Conservation (phyloP, 768 basidiomycete genomes). For the Hortiboletus campestris region DNA sequence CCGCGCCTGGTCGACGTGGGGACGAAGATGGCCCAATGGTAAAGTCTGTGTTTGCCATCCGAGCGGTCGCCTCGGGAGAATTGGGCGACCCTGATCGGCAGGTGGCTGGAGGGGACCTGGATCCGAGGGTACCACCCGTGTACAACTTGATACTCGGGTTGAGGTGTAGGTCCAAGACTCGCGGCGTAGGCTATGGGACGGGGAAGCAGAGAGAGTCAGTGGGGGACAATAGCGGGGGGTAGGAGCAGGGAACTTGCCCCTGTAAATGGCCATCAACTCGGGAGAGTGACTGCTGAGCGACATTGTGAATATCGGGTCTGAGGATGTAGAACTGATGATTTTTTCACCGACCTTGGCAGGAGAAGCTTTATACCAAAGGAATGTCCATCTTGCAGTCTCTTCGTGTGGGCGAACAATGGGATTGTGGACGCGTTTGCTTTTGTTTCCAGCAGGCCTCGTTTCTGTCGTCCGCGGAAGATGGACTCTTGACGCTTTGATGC, state of each 20-base stretch:
- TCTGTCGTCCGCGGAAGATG: neutral
- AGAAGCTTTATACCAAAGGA: constrained; percentile 8
- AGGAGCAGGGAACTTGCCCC: neutral
- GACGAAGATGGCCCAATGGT: constrained; percentile 26
- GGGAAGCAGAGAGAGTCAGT: neutral
- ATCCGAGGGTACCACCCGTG: neutral
- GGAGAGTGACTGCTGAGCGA: neutral
- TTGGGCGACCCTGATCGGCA: constrained; percentile 17
- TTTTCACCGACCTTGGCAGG: constrained; percentile 4
- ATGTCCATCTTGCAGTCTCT: neutral
- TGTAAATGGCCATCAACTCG: constrained; percentile 9
- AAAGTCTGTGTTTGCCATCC: neutral
- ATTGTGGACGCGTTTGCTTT: neutral
- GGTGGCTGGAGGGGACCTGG: constrained; percentile 11
- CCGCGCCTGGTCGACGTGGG: constrained; percentile 18
- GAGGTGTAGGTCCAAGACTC: neutral
- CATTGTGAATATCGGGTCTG: constrained; percentile 4
- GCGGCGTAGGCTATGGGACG: constrained; percentile 4
- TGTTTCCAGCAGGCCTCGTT: neutral
- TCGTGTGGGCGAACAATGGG: neutral
- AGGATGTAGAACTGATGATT: neutral
- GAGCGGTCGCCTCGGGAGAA: constrained; percentile 7
- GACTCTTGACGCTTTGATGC: neutral
- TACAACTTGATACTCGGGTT: constrained; percentile 7
- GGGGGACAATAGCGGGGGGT: no score